These are phyloP conservation scores for Astrephomene gubernaculifera DNA, from an alignment of 139 green algal species.

Conservation along the genomic window DNA sequence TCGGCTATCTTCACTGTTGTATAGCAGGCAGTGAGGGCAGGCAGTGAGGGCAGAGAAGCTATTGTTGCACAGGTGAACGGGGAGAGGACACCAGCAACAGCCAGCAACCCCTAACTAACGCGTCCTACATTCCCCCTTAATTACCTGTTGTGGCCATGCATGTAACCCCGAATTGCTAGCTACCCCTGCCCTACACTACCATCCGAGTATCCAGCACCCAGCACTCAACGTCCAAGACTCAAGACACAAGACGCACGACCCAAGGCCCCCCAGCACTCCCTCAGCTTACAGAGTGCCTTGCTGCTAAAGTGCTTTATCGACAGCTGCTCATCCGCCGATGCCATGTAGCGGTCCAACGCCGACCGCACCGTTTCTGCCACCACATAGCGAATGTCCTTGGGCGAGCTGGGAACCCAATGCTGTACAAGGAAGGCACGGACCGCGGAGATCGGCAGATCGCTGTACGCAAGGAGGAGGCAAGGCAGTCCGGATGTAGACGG, in stretches of 20 bases:
- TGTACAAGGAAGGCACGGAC: not conserved
- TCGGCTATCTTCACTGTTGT: not conserved
- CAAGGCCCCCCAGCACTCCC: not conserved
- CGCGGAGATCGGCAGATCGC: not conserved
- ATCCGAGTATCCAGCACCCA: not conserved
- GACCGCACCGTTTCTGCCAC: not conserved
- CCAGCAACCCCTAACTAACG: too few relatives aligned
- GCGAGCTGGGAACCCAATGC: not conserved
- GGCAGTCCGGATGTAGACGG: too few relatives aligned
- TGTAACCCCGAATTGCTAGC: not conserved
- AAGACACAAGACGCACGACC: not conserved
- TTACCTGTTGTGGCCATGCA: not conserved
- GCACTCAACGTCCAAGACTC: not conserved
- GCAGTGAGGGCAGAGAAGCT: too few relatives aligned
- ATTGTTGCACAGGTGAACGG: too few relatives aligned
- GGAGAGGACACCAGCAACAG: too few relatives aligned
- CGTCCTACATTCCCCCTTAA: too few relatives aligned
- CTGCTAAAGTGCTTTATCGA: not conserved
- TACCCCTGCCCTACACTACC: not conserved
- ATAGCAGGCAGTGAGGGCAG: not conserved
- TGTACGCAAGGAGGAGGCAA: not conserved
- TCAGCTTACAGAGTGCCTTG: not conserved
- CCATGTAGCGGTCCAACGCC: not conserved
- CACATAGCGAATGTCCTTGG: not conserved
- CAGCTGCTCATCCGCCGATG: not conserved